These are phyloP conservation scores for Eucalyptus marginata DNA, from an alignment of 345 rosid genomes.

Conservation along the genomic window DNA sequence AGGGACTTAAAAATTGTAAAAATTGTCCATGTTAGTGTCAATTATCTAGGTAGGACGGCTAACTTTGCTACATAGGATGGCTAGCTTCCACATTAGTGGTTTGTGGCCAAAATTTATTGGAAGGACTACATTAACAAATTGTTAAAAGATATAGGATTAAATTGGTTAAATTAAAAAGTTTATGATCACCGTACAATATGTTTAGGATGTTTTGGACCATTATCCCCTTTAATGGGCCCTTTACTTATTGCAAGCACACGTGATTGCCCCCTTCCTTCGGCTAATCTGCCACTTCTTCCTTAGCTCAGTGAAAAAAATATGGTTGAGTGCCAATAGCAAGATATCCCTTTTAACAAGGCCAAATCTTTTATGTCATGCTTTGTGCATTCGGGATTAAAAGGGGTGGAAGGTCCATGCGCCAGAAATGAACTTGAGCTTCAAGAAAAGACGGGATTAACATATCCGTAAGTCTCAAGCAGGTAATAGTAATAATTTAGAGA, in stretches of 20 bases:
- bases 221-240: neutral
- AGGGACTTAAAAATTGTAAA: neutral
- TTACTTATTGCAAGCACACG: neutral
- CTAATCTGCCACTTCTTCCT: neutral
- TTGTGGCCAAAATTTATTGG: neutral
- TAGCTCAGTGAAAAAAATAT: neutral
- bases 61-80: neutral
- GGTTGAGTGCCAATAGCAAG: neutral
- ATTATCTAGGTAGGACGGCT: rapidly evolving
- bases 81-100: neutral
- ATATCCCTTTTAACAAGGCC: neutral
- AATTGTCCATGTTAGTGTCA: neutral
- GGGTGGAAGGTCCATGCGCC: neutral
- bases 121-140: too few relatives aligned
- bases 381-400: neutral
- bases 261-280: neutral
- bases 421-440: neutral
- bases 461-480: neutral
- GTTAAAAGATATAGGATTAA: too few relatives aligned
- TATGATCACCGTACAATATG: neutral
- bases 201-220: neutral
- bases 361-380: neutral
- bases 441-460: neutral
- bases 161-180: rapidly evolving
- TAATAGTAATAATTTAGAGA: neutral